Percentiles rank a stretch among this genome's conserved stretches.
phyloP scores from a whole-genome alignment of 306 rosid species.

The Astragalus membranaceus region DNA sequence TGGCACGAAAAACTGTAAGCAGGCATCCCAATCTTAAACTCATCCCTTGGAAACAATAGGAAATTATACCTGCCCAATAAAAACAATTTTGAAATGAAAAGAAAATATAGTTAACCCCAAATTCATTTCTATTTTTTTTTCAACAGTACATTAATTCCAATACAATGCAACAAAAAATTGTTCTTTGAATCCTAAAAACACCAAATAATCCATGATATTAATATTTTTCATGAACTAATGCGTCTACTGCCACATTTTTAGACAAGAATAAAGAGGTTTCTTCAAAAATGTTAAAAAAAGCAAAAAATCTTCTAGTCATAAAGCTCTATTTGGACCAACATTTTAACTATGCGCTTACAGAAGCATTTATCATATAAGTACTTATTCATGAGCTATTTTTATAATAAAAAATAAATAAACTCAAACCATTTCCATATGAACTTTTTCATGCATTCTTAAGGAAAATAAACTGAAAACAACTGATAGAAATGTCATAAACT shows the following conservation, averaged over 20 bases:
- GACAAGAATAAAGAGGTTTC: not conserved
- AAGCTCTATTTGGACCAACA: too few species aligned
- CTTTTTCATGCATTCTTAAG: too few species aligned
- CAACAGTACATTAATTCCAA: not conserved
- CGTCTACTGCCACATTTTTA: not conserved
- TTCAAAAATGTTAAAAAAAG: not conserved
- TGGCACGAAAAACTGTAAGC: constrained; percentile 77
- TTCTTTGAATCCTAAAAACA: not conserved
- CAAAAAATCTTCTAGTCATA: too few species aligned
- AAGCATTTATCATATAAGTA: too few species aligned
- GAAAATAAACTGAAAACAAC: too few species aligned
- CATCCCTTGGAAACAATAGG: constrained; percentile 82
- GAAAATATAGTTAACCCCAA: not conserved
- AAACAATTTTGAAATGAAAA: not conserved
- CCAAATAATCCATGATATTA: not conserved
- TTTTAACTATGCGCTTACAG: too few species aligned
- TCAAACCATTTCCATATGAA: too few species aligned
- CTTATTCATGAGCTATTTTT: too few species aligned
- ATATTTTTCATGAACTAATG: not conserved
- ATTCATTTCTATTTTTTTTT: not conserved
- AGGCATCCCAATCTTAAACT: constrained; percentile 75
- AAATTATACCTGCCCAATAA: constrained; percentile 68
- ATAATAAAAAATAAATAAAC: too few species aligned
- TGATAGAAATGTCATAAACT: too few species aligned
- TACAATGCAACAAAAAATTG: not conserved